Conservation (phyloP, 257 asterid genomes). For the Agastache rugosa region DNA sequence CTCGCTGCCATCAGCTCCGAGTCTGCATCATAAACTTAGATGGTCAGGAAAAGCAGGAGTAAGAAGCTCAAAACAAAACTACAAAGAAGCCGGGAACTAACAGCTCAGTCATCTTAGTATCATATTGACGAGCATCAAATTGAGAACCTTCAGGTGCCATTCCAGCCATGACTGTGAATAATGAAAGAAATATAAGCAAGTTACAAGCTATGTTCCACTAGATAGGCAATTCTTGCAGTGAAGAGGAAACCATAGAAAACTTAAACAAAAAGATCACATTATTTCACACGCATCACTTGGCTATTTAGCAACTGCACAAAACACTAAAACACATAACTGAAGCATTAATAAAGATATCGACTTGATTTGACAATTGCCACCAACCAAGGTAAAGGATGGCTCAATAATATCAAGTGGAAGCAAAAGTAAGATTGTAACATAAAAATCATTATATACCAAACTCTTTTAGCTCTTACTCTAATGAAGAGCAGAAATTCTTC, state of each 20-base stretch:
- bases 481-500: conserved; percentile 5
- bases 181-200: not conserved
- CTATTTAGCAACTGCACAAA: not conserved
- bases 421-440: not conserved
- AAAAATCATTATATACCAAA: not conserved
- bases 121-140: conserved; percentile 53
- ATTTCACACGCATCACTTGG: not conserved
- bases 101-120: conserved; percentile 54
- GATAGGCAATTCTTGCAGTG: not conserved
- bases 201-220: conserved; percentile 8
- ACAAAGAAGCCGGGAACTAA: conserved; percentile 29
- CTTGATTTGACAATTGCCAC: not conserved
- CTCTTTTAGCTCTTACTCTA: not conserved
- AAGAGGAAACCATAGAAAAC: conserved; percentile 1
- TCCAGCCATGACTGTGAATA: conserved; percentile 54
- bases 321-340: conserved; percentile 10
- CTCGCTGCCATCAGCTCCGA: conserved; percentile 53
- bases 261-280: not conserved
- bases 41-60: conserved; percentile 7
- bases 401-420: not conserved
- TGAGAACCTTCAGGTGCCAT: conserved; percentile 55
- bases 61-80: not conserved
- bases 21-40: conserved; percentile 40
- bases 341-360: not conserved
- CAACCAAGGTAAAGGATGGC: not conserved